These are phyloP conservation scores for Cornus kousa DNA, from an alignment of 148 eudicot species.

Conservation along the genomic window DNA sequence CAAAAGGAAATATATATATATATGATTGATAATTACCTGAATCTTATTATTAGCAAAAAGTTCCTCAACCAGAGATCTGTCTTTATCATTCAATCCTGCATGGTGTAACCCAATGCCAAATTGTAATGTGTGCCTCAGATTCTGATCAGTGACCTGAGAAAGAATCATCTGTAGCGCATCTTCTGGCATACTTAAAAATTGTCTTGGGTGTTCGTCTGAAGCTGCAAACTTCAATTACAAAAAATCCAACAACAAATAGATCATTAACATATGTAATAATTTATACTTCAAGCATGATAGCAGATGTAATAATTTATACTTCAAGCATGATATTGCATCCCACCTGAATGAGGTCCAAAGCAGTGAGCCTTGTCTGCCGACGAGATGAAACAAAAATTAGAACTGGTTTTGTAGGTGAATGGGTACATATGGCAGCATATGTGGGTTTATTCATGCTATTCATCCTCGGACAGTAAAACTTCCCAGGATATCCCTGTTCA, in stretches of 20 bases:
- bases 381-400: constrained; percentile 97
- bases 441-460: constrained; percentile 99
- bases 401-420: constrained; percentile 98
- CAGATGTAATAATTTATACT: neutral
- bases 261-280: neutral
- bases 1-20: neutral
- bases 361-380: constrained; percentile 98
- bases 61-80: constrained; percentile 91
- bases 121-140: constrained; percentile 90
- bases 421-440: constrained; percentile 92
- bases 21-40: constrained; percentile 44
- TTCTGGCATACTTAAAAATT: constrained; percentile 73
- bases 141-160: constrained; percentile 87
- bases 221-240: constrained; percentile 70
- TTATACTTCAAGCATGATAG: neutral
- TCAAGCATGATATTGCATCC: neutral
- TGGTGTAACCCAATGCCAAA: constrained; percentile 98
- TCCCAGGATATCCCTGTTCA: constrained; percentile 94
- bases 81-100: constrained; percentile 94
- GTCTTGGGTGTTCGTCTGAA: constrained; percentile 84
- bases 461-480: constrained; percentile 98
- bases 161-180: constrained; percentile 89
- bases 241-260: constrained; percentile 6
- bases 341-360: constrained; percentile 97
- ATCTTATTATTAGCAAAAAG: constrained; percentile 96